A percentile compares a stretch with the other conserved stretches of the same genome.
phyloP scores from a whole-genome alignment of 2,329 filamentous ascomycete genomes.

The Coleophoma cylindrospora region DNA sequence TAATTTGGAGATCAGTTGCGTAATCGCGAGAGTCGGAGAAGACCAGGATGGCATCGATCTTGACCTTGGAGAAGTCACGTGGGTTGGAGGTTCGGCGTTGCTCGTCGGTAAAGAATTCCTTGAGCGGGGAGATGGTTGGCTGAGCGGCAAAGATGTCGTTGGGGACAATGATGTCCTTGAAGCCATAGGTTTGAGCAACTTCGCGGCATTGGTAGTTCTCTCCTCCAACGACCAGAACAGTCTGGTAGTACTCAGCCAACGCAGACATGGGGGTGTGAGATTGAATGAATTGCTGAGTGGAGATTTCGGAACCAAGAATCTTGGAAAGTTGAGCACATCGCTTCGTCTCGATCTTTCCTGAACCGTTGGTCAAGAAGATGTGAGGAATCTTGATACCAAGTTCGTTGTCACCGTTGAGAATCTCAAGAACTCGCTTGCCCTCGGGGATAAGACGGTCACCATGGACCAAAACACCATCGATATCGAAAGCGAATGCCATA shows the following conservation, averaged over 20 bases:
- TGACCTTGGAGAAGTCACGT: conserved; percentile 65
- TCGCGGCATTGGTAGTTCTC: conserved; percentile 71
- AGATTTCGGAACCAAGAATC: conserved; percentile 61
- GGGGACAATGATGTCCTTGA: conserved; percentile 67
- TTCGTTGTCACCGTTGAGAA: conserved; percentile 72
- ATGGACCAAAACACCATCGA: conserved; percentile 71
- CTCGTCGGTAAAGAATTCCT: conserved; percentile 57
- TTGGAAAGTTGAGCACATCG: conserved; percentile 62
- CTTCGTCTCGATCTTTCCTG: conserved; percentile 62
- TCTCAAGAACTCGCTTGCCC: conserved; percentile 60
- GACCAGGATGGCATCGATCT: conserved; percentile 71
- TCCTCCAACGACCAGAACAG: conserved; percentile 70
- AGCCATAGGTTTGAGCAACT: conserved; percentile 68
- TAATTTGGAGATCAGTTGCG: conserved; percentile 71
- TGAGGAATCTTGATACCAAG: conserved; percentile 73
- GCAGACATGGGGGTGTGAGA: conserved; percentile 75
- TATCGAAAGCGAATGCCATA: conserved; percentile 79
- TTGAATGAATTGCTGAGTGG: conserved; percentile 71
- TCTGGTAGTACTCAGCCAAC: conserved; percentile 70
- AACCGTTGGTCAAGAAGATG: conserved; percentile 73
- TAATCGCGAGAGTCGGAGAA: conserved; percentile 73
- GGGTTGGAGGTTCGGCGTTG: conserved; percentile 64
- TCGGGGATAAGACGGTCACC: conserved; percentile 66
- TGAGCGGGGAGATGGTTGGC: conserved; percentile 63
- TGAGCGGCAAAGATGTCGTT: conserved; percentile 71